Base-by-base conservation (phyloP, 2,329 filamentous ascomycete genomes). In the Sclerotinia glacialis region DNA sequence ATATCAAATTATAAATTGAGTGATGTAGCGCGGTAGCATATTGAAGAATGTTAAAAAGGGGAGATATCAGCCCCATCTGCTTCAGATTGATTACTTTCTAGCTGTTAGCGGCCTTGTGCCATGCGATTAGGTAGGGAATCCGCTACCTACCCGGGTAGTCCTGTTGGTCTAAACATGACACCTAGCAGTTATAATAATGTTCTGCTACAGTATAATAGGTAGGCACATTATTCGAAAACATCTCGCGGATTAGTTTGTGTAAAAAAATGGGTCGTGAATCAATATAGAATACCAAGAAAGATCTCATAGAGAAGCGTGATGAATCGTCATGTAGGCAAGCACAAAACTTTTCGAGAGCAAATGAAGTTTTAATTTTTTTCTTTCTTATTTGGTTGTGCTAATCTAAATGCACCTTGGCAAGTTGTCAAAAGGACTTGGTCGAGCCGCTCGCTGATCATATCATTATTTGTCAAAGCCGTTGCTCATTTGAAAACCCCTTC, bases 11-110 rank as follows among this genome's bases (percentile, higher is more conserved):
- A 40, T 23, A 23, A 28, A 42, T 26, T 42, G 53, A 3, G 34
- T 42, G 14, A 16, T 23, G 37, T 40, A 40, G 37, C 37, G 14
- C 37, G 5, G 37, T 26, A 6, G 31, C 12, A 55, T 18, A 21
- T 23, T 55, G n/a, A 40, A 55, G 53, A 40, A 42, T 9, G 5
- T 21, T 23, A 44, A 44, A 58, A 11, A 58, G 37, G 37, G 31
- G 55, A 58, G 18, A 44, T n/a, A 5, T 28, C 16, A 58, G 37
- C 23, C 40, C 54, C 40, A 18, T 58, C 40, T 58, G 55, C 55
- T 44, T 58, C 55, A n/a, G 37, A 58, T 58, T 58, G 55, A 58
- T 58, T 58, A 28, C 16, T 8, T 56, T 42, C 34, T 18, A 40
- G 16, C 16, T n/a, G 37, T 58, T 28, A 26, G 37, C 28, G 16